These are phyloP conservation scores for Wallemia mellicola DNA, from an alignment of 1,284 basidiomycete species.

Conservation along the genomic window DNA sequence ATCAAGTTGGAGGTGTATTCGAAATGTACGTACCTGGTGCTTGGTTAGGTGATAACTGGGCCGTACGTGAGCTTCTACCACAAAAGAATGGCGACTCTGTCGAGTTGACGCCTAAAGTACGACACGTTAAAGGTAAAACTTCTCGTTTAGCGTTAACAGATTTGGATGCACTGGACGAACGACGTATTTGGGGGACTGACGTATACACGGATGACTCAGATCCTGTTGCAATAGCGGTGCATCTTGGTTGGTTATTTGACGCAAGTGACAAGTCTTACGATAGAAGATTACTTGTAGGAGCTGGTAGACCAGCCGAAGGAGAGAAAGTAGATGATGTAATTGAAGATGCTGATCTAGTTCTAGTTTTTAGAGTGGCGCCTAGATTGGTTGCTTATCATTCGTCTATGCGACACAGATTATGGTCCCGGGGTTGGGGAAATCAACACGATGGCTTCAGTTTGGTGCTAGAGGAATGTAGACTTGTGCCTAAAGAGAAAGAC, in stretches of 20 bases:
- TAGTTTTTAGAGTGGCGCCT: background rate
- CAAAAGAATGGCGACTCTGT: background rate
- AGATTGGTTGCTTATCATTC: background rate
- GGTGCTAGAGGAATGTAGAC: background rate
- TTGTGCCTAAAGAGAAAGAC: background rate
- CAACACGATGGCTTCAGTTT: background rate
- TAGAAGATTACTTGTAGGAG: background rate
- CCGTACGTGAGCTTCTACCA: background rate
- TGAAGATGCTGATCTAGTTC: background rate
- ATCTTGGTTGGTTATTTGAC: constrained; percentile 21
- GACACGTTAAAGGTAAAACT: background rate
- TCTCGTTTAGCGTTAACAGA: constrained; percentile 1
- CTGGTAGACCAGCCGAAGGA: background rate
- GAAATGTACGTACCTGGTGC: background rate
- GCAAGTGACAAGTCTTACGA: background rate
- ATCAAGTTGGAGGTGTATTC: background rate
- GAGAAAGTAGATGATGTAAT: background rate
- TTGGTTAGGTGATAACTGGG: background rate
- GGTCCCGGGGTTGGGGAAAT: background rate
- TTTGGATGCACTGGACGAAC: constrained; percentile 7
- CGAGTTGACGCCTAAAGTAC: background rate
- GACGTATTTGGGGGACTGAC: constrained; percentile 25
- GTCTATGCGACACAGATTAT: background rate
- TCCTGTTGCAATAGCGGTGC: constrained; percentile 21
- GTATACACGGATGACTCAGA: constrained; percentile 30